Evolutionary conservation across 805 yeast genomes (phyloP).

Genomic region (Saccharomyces paradoxus): DNA sequence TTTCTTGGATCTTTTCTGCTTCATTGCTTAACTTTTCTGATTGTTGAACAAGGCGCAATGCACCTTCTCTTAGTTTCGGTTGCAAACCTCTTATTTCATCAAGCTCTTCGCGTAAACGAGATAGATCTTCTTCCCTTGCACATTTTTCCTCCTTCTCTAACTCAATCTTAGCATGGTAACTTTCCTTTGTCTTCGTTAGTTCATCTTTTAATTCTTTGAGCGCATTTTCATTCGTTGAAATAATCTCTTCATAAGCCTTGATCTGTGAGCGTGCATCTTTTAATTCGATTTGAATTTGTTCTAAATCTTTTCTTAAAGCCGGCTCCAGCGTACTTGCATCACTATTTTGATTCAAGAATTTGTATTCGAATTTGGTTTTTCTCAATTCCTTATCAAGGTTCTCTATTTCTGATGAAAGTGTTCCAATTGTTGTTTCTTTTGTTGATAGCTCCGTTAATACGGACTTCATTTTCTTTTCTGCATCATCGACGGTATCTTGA

Average conservation of each 20-base stretch:
- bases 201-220: conserved; percentile 45
- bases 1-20: background rate
- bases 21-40: background rate
- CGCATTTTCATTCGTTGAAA: conserved; percentile 60
- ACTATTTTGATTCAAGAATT: conserved; percentile 19
- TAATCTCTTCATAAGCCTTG: conserved; percentile 51
- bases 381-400: conserved; percentile 23
- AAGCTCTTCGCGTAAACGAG: conserved; percentile 28
- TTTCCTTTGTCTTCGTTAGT: conserved; percentile 39
- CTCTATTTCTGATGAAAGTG: conserved; percentile 8
- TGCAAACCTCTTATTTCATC: background rate
- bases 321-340: conserved; percentile 16
- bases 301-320: conserved; percentile 35
- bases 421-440: conserved; percentile 4
- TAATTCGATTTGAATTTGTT: conserved; percentile 45
- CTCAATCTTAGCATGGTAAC: conserved; percentile 11
- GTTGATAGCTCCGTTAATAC: conserved; percentile 15
- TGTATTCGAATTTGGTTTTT: conserved; percentile 24
- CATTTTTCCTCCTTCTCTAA: conserved; percentile 16
- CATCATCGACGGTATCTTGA: background rate
- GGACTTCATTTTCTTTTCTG: background rate
- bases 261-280: conserved; percentile 49
- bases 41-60: background rate
- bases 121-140: conserved; percentile 12
- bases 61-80: background rate